These are phyloP conservation scores for Sphaceloma murrayae DNA, from an alignment of 2,329 filamentous ascomycete genomes.

Conservation along the genomic window DNA sequence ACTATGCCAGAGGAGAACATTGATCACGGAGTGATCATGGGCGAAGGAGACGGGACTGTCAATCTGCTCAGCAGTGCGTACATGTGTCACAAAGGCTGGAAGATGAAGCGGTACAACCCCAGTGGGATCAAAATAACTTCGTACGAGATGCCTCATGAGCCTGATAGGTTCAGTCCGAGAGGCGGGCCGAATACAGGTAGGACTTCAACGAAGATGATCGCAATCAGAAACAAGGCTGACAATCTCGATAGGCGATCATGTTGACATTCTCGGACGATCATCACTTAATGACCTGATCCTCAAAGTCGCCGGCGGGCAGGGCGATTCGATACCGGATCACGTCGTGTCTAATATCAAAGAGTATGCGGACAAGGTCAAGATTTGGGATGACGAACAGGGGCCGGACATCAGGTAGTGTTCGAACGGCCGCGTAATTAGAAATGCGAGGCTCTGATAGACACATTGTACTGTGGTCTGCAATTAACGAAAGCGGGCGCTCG, in stretches of 20 bases:
- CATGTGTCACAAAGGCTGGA: constrained; percentile 95
- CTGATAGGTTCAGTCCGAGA: constrained; percentile 79
- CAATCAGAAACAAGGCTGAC: background rate
- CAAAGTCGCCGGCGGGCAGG: constrained; percentile 73
- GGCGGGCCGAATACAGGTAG: constrained; percentile 56
- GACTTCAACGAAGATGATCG: too few species aligned
- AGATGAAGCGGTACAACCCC: constrained; percentile 87
- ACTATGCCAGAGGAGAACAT: constrained; percentile 48
- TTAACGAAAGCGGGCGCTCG: too few species aligned
- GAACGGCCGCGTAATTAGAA: too few species aligned
- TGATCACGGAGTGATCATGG: constrained; percentile 89
- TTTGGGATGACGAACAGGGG: constrained; percentile 66
- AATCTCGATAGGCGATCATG: constrained; percentile 68
- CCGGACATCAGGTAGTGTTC: too few species aligned
- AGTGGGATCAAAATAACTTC: constrained; percentile 70
- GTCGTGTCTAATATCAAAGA: constrained; percentile 72
- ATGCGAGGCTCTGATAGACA: too few species aligned
- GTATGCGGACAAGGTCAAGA: constrained; percentile 74
- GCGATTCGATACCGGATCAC: constrained; percentile 65
- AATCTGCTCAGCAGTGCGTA: constrained; percentile 87
- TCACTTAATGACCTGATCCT: constrained; percentile 86
- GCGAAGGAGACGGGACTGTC: constrained; percentile 92
- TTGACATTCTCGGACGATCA: constrained; percentile 85
- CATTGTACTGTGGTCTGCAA: too few species aligned
- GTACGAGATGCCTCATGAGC: constrained; percentile 94